phyloP scores from a whole-genome alignment of 2,329 filamentous ascomycete genomes.

The Didymella pinodella region DNA sequence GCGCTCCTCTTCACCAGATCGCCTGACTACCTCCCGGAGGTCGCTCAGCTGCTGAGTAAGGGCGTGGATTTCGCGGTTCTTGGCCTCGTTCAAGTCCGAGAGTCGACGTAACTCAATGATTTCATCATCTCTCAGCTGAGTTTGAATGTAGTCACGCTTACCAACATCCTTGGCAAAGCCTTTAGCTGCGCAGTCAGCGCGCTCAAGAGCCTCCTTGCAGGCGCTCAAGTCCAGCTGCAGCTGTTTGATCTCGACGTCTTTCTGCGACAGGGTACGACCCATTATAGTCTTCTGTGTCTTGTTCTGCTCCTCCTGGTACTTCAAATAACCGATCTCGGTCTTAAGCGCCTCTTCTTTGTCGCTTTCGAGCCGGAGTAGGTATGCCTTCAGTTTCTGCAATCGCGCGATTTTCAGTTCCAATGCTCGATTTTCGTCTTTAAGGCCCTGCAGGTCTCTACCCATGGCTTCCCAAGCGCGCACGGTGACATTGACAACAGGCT shows the following conservation, averaged over 20 bases:
- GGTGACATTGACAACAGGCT: constrained; percentile 15
- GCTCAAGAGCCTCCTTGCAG: constrained; percentile 6
- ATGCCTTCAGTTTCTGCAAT: neutral
- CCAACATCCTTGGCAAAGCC: neutral
- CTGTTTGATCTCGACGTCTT: constrained; percentile 27
- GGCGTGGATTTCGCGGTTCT: constrained; percentile 3
- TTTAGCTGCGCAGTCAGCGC: neutral
- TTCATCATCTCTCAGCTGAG: neutral
- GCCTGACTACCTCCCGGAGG: neutral
- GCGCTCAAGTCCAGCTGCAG: constrained; percentile 26
- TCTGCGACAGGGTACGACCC: constrained; percentile 27
- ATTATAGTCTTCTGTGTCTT: constrained; percentile 30
- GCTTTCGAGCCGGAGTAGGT: neutral
- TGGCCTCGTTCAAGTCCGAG: neutral
- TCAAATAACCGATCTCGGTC: constrained; percentile 24
- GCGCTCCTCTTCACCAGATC: neutral
- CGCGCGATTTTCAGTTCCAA: constrained; percentile 16
- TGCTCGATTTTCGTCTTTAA: constrained; percentile 13
- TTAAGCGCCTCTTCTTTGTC: neutral
- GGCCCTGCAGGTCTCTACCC: neutral
- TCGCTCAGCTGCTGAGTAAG: neutral
- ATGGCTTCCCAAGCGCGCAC: constrained; percentile 19
- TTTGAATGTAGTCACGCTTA: constrained; percentile 23
- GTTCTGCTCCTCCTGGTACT: constrained; percentile 29
- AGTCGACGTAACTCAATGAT: neutral